A percentile compares a stretch with the other conserved stretches of the same genome.
phyloP scores from a whole-genome alignment of 177 flowering plant species.

The Telopea speciosissima region DNA sequence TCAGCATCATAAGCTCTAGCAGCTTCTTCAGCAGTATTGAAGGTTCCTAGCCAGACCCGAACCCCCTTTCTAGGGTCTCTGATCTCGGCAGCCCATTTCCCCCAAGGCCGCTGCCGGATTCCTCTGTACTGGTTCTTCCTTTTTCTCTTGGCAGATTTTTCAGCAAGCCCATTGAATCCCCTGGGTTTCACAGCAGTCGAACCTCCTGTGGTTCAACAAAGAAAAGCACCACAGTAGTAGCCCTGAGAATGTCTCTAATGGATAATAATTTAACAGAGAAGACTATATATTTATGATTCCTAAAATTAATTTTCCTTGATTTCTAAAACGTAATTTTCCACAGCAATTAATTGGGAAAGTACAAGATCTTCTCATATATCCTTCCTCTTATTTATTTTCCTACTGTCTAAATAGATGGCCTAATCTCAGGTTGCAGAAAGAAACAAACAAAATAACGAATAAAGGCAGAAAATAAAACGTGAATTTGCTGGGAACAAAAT shows the following conservation, averaged over 20 bases:
- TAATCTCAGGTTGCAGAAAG: too few relatives aligned
- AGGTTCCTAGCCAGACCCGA: constrained; percentile 97
- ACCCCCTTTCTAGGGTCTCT: constrained; percentile 96
- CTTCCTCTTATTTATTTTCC: not conserved
- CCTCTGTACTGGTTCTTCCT: constrained; percentile 95
- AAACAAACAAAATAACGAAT: too few relatives aligned
- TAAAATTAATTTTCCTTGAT: too few relatives aligned
- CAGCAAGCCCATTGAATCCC: constrained; percentile 53
- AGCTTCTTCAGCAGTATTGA: constrained; percentile 98
- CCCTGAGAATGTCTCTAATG: too few relatives aligned
- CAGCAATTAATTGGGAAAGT: not conserved
- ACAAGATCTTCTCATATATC: not conserved
- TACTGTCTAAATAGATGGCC: too few relatives aligned
- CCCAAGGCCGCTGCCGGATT: constrained; percentile 98
- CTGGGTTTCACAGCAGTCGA: constrained; percentile 29
- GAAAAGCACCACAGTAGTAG: not conserved
- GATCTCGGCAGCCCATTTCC: constrained; percentile 99
- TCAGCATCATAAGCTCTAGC: constrained; percentile 98
- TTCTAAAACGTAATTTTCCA: too few relatives aligned
- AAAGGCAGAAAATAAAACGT: too few relatives aligned
- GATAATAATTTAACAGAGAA: too few relatives aligned
- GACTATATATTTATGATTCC: too few relatives aligned
- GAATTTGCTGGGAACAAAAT: too few relatives aligned
- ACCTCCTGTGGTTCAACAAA: constrained; percentile 21
- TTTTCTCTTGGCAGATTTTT: constrained; percentile 73